Evolutionary conservation across 1,284 basidiomycete genomes (phyloP).

Genomic region (Cutaneotrichosporon sp.): DNA sequence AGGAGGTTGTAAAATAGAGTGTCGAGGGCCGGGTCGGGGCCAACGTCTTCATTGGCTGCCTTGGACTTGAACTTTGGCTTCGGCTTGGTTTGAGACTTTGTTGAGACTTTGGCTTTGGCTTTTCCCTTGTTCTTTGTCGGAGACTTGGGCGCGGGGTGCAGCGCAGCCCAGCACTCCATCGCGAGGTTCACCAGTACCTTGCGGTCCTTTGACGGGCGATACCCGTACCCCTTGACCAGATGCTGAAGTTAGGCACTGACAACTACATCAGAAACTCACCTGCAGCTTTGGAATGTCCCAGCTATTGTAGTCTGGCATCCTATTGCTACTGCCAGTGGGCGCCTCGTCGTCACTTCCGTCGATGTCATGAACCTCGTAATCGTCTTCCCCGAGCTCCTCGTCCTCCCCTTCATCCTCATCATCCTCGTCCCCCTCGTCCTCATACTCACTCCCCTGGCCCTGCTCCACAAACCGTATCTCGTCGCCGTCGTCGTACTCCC

Average conservation of each 20-base stretch:
- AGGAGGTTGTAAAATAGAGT: slow-evolving; percentile 38
- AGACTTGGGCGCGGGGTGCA: slow-evolving; percentile 31
- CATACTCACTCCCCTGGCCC: background rate
- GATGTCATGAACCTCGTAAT: slow-evolving; percentile 12
- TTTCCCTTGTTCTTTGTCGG: background rate
- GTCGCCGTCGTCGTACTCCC: slow-evolving; percentile 18
- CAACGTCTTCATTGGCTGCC: slow-evolving; percentile 22
- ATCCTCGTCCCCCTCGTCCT: background rate
- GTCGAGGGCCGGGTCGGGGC: slow-evolving; percentile 40
- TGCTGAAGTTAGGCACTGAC: slow-evolving; percentile 1
- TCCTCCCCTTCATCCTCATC: slow-evolving; percentile 3
- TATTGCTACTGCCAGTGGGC: background rate
- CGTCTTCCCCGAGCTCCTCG: slow-evolving; percentile 1
- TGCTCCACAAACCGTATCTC: slow-evolving; percentile 19
- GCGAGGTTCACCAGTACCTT: slow-evolving; percentile 38
- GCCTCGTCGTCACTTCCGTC: slow-evolving; percentile 19
- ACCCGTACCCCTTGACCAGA: slow-evolving; percentile 38
- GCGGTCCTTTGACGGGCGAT: slow-evolving; percentile 33
- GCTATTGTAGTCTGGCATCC: slow-evolving; percentile 44
- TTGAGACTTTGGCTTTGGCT: background rate
- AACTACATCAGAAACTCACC: slow-evolving; percentile 25
- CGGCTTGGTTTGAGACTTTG: background rate
- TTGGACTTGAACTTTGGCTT: background rate
- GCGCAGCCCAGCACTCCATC: slow-evolving; percentile 44
- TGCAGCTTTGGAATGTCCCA: slow-evolving; percentile 43